Evolutionary conservation across 805 yeast genomes (phyloP).

Genomic region (Lipomyces yamanashiensis): DNA sequence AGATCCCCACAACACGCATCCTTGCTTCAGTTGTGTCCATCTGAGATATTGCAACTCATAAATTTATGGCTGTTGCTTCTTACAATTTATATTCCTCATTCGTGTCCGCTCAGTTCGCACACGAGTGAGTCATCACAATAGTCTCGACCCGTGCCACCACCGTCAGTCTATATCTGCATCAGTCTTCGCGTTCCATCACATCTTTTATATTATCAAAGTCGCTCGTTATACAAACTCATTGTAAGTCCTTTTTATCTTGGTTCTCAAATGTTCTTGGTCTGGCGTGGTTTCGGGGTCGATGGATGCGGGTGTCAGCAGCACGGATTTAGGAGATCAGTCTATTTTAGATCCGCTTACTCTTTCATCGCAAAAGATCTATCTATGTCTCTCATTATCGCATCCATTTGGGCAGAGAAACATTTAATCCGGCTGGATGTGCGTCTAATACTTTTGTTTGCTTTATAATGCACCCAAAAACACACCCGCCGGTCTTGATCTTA

Average conservation of each 20-base stretch:
- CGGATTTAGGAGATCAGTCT: too few relatives aligned
- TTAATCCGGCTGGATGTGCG: too few relatives aligned
- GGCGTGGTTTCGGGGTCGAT: too few relatives aligned
- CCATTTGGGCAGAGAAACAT: too few relatives aligned
- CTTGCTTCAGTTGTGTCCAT: neutral
- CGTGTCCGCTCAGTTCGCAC: constrained; percentile 1
- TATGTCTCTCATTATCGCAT: too few relatives aligned
- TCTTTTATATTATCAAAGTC: neutral
- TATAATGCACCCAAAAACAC: too few relatives aligned
- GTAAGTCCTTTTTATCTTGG: neutral
- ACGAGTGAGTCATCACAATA: constrained; percentile 15
- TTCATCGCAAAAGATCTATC: too few relatives aligned
- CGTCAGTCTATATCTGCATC: neutral
- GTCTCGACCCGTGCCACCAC: neutral
- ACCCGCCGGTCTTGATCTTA: too few relatives aligned
- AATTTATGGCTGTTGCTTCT: constrained; percentile 6
- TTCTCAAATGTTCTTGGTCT: neutral
- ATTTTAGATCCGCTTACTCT: too few relatives aligned
- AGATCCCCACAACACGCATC: neutral
- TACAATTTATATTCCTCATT: neutral
- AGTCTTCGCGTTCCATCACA: neutral
- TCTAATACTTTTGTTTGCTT: too few relatives aligned
- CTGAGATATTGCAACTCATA: neutral
- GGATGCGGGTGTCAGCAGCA: too few relatives aligned
- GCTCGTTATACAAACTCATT: neutral